Evolutionary conservation across 2,329 filamentous ascomycete genomes (phyloP).

Genomic region (Pyrenophora teres): DNA sequence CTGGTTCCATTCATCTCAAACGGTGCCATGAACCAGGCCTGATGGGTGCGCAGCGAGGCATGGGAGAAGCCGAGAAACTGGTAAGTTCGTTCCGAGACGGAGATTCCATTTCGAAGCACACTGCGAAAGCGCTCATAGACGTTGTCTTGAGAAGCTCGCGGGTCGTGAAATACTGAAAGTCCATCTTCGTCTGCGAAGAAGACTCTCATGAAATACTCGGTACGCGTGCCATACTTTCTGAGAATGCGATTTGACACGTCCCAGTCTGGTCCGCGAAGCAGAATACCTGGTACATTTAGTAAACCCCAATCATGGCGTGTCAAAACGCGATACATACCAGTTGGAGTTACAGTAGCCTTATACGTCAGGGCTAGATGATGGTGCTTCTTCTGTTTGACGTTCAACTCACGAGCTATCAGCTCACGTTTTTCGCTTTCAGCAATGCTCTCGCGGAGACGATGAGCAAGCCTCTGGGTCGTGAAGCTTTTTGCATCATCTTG

Average conservation of each 20-base stretch:
- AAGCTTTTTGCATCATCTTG: constrained; percentile 16
- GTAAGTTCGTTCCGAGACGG: constrained; percentile 33
- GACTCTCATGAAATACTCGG: constrained; percentile 57
- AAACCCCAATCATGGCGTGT: neutral
- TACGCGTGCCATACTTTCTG: constrained; percentile 29
- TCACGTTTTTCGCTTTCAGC: constrained; percentile 43
- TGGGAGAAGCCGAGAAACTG: constrained; percentile 44
- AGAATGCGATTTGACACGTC: constrained; percentile 60
- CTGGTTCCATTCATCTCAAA: constrained; percentile 44
- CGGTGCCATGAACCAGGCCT: constrained; percentile 43
- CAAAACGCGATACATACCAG: constrained; percentile 27
- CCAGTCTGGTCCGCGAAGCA: constrained; percentile 55
- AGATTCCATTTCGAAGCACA: constrained; percentile 63
- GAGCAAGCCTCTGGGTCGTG: constrained; percentile 4
- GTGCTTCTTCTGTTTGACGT: constrained; percentile 58
- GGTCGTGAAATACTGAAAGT: constrained; percentile 63
- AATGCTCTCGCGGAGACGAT: constrained; percentile 16
- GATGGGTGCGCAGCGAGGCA: constrained; percentile 36
- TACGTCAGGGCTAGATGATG: constrained; percentile 52
- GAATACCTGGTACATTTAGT: constrained; percentile 19
- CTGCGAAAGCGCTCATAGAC: constrained; percentile 58
- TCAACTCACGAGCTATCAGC: constrained; percentile 60
- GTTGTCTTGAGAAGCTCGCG: constrained; percentile 35
- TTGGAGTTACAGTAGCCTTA: constrained; percentile 57
- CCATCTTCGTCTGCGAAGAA: constrained; percentile 77